Percentiles rank a stretch among this genome's conserved stretches.
These are phyloP conservation scores for Leucocoprinus sp. DNA, from an alignment of 768 basidiomycete genomes.

Conservation along the genomic window DNA sequence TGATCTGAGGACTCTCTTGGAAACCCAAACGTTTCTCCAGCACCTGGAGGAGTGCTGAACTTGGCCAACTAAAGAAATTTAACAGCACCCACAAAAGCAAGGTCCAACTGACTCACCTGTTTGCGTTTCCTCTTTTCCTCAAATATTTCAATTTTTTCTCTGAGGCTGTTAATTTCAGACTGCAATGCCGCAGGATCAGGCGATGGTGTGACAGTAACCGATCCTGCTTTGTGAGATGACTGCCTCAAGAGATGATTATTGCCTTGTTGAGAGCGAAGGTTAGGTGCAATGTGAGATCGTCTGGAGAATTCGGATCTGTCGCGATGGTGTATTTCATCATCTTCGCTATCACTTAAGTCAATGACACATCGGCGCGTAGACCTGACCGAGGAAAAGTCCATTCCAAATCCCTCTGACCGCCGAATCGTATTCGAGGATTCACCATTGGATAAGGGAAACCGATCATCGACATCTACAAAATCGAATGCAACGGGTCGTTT, in stretches of 20 bases:
- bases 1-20: not conserved
- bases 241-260: slow-evolving; percentile 11
- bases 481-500: slow-evolving; percentile 80
- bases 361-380: slow-evolving; percentile 59
- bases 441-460: not conserved
- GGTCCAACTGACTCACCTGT: slow-evolving; percentile 12
- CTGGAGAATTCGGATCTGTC: not conserved
- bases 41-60: too few relatives aligned
- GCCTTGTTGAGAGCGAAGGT: not conserved
- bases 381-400: slow-evolving; percentile 57
- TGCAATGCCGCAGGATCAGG: slow-evolving; percentile 35
- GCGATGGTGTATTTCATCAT: slow-evolving; percentile 37
- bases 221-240: slow-evolving; percentile 5
- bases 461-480: slow-evolving; percentile 63
- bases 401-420: slow-evolving; percentile 17
- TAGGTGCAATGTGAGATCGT: slow-evolving; percentile 4
- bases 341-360: slow-evolving; percentile 74
- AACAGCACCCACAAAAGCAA: slow-evolving; percentile 1
- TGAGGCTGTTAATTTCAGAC: slow-evolving; percentile 63
- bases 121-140: slow-evolving; percentile 6
- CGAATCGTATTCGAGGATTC: slow-evolving; percentile 1
- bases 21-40: too few relatives aligned
- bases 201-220: slow-evolving; percentile 32
- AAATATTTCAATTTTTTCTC: slow-evolving; percentile 55
- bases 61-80: slow-evolving; percentile 6